Percentiles rank a stretch among this genome's conserved stretches.
Conservation (phyloP, 306 rosid genomes). For the Prunus mume region DNA sequence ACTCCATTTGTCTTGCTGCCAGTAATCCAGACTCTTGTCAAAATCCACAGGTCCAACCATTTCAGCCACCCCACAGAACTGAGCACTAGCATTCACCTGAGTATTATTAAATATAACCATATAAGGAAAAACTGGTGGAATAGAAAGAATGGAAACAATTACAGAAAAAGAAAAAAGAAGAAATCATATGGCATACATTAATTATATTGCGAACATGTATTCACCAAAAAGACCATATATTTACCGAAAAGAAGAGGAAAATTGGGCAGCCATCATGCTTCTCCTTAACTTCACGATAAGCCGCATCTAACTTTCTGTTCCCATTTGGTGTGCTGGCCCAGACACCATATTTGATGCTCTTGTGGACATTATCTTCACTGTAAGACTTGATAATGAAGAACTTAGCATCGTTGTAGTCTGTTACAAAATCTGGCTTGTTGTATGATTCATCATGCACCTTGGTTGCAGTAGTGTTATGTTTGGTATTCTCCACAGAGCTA, state of each 20-base stretch:
- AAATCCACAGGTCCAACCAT: slow-evolving; percentile 90
- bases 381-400: slow-evolving; percentile 83
- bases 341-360: slow-evolving; percentile 84
- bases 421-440: slow-evolving; percentile 59
- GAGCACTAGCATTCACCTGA: slow-evolving; percentile 93
- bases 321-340: slow-evolving; percentile 97
- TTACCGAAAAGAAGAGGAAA: slow-evolving; percentile 79
- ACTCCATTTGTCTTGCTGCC: slow-evolving; percentile 96
- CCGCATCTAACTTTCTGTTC: slow-evolving; percentile 78
- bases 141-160: neutral
- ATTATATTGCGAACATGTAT: neutral
- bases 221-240: slow-evolving; percentile 5
- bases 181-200: neutral
- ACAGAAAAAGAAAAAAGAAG: neutral
- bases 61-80: slow-evolving; percentile 93
- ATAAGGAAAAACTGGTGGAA: slow-evolving; percentile 11
- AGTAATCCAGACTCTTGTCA: slow-evolving; percentile 78
- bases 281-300: slow-evolving; percentile 69
- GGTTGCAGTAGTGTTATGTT: slow-evolving; percentile 28
- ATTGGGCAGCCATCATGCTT: slow-evolving; percentile 63
- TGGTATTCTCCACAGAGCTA: slow-evolving; percentile 49
- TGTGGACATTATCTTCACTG: slow-evolving; percentile 89
- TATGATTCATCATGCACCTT: slow-evolving; percentile 50
- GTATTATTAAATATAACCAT: slow-evolving; percentile 11
- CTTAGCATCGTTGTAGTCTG: slow-evolving; percentile 69